These are phyloP conservation scores for Globisporangium paroecandrum DNA, from an alignment of 352 stramenopile genomes.

Conservation along the genomic window DNA sequence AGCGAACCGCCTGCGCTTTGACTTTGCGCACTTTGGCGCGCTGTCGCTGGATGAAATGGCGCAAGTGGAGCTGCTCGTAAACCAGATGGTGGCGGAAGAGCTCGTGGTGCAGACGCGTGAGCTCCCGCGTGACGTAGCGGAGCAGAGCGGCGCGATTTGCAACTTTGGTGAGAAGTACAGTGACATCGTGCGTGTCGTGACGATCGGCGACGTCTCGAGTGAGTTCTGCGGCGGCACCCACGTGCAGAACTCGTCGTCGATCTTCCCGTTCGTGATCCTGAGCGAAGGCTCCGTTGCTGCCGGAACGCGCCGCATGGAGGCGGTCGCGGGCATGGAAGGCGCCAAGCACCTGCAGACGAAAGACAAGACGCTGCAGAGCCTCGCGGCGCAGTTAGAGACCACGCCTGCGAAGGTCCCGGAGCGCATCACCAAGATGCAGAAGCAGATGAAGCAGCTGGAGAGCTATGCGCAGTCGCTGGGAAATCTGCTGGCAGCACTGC, in stretches of 20 bases:
- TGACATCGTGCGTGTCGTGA: conserved; percentile 75
- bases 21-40: conserved; percentile 79
- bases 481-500: conserved; percentile 43
- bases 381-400: conserved; percentile 59
- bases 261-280: conserved; percentile 75
- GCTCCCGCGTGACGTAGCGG: conserved; percentile 43
- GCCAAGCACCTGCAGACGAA: conserved; percentile 60
- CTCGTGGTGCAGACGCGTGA: conserved; percentile 37
- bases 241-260: conserved; percentile 33
- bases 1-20: conserved; percentile 64
- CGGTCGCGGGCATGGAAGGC: conserved; percentile 46
- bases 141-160: conserved; percentile 64
- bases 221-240: conserved; percentile 84
- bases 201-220: conserved; percentile 44
- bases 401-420: conserved; percentile 58
- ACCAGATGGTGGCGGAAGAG: conserved; percentile 44
- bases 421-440: conserved; percentile 65
- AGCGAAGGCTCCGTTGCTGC: conserved; percentile 77
- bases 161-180: conserved; percentile 85
- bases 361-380: conserved; percentile 35
- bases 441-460: conserved; percentile 67
- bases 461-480: conserved; percentile 43
- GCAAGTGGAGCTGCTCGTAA: conserved; percentile 55
- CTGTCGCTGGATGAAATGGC: conserved; percentile 57
- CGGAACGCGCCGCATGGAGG: conserved; percentile 73